Evolutionary conservation across 176 grass and related monocot species (phyloP).

Genomic region (Rhipidocladum racemiflorum): DNA sequence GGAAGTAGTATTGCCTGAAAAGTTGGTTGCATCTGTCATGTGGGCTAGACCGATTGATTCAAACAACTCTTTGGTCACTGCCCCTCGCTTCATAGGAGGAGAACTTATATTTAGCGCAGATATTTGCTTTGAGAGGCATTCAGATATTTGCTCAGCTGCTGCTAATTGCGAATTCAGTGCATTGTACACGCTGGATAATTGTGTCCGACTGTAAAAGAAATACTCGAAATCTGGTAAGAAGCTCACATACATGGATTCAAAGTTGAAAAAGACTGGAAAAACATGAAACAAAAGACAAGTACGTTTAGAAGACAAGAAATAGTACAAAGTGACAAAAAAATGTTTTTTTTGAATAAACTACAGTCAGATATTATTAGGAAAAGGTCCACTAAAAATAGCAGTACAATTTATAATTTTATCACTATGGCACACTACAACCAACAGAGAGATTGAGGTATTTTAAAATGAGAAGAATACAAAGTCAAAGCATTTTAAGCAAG

Average conservation of each 20-base stretch:
- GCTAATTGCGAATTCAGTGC: conserved; percentile 87
- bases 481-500: conserved; percentile 1
- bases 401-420: background rate
- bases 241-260: background rate
- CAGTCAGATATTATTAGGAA: background rate
- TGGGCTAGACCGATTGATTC: conserved; percentile 84
- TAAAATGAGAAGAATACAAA: conserved; percentile 17
- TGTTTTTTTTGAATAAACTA: background rate
- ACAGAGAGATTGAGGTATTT: background rate
- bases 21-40: conserved; percentile 38
- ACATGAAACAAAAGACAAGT: background rate
- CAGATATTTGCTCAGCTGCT: conserved; percentile 85
- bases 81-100: conserved; percentile 47
- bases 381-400: background rate
- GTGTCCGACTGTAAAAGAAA: conserved; percentile 60
- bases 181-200: conserved; percentile 84
- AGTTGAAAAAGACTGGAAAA: background rate
- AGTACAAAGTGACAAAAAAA: background rate
- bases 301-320: background rate
- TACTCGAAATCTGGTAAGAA: conserved; percentile 33
- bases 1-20: conserved; percentile 38
- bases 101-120: conserved; percentile 64
- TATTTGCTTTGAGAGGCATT: conserved; percentile 84
- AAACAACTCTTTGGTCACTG: conserved; percentile 73
- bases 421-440: background rate